These are phyloP conservation scores for Solanum hybrid DNA, from an alignment of 305 asterid genomes.

Conservation along the genomic window DNA sequence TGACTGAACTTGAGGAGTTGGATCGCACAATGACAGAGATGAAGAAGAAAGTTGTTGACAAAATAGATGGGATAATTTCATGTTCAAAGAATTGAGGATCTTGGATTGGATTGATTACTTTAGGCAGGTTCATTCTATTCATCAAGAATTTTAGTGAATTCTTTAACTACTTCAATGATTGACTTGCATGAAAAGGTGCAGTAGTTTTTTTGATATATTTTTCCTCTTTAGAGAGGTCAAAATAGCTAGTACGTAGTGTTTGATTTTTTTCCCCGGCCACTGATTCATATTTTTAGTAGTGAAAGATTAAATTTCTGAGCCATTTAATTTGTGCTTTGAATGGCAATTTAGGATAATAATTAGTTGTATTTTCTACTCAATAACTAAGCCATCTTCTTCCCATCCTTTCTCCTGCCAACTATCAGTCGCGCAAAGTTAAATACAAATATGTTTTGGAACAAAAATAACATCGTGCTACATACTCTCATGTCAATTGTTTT, in stretches of 20 bases:
- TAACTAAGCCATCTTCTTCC: not conserved
- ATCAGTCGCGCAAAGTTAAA: not conserved
- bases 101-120: not conserved
- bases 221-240: not conserved
- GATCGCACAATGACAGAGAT: conserved; percentile 5
- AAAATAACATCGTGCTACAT: not conserved
- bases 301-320: not conserved
- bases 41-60: conserved; percentile 17
- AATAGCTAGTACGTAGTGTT: not conserved
- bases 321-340: not conserved
- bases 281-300: not conserved
- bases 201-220: not conserved
- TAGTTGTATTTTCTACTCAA: not conserved
- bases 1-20: conserved; percentile 19
- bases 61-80: not conserved
- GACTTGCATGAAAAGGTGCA: not conserved
- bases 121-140: not conserved
- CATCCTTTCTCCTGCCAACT: not conserved
- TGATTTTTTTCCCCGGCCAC: not conserved
- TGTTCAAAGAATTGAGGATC: not conserved
- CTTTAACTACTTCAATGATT: not conserved
- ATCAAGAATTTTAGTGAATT: not conserved
- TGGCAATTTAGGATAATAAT: not conserved
- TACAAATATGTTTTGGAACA: not conserved
- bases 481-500: not conserved